Conservation (phyloP, 805 yeast species). For the Wickerhamomyces kurtzmanii region DNA sequence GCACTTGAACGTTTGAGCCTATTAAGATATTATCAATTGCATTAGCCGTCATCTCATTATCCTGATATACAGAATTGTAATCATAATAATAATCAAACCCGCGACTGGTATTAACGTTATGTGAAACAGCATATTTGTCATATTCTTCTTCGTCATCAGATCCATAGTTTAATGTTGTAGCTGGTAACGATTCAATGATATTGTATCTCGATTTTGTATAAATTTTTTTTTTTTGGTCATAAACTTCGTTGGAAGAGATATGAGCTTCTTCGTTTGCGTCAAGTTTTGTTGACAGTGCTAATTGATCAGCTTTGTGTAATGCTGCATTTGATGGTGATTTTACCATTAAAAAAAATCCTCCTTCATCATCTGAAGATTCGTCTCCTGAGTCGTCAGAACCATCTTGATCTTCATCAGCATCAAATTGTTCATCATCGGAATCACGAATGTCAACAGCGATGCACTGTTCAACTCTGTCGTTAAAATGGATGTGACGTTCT, state of each 20-base stretch:
- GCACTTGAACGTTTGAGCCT: constrained; percentile 13
- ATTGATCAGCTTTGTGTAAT: constrained; percentile 7
- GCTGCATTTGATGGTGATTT: constrained; percentile 28
- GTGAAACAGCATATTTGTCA: constrained; percentile 46
- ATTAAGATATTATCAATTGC: constrained; percentile 18
- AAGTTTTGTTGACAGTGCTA: neutral
- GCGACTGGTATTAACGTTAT: constrained; percentile 60
- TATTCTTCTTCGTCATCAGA: constrained; percentile 51
- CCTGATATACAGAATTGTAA: constrained; percentile 67
- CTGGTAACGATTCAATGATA: constrained; percentile 74
- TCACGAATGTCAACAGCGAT: constrained; percentile 42
- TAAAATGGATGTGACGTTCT: constrained; percentile 78
- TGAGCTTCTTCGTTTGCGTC: neutral
- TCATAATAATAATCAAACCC: constrained; percentile 76
- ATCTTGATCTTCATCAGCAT: constrained; percentile 20
- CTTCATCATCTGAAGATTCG: constrained; percentile 39
- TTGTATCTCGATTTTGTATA: constrained; percentile 16
- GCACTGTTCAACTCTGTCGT: constrained; percentile 91
- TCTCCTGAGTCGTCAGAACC: constrained; percentile 17
- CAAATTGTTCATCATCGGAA: constrained; percentile 10
- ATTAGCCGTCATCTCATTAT: constrained; percentile 24
- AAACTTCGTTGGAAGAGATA: constrained; percentile 8
- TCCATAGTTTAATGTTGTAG: constrained; percentile 77
- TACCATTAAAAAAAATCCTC: constrained; percentile 58
- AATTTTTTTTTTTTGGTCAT: constrained; percentile 2